Evolutionary conservation across 2,329 filamentous ascomycete species (phyloP), one percentile per base, ranked within the genome.

Genomic region (Apiospora marii): DNA sequence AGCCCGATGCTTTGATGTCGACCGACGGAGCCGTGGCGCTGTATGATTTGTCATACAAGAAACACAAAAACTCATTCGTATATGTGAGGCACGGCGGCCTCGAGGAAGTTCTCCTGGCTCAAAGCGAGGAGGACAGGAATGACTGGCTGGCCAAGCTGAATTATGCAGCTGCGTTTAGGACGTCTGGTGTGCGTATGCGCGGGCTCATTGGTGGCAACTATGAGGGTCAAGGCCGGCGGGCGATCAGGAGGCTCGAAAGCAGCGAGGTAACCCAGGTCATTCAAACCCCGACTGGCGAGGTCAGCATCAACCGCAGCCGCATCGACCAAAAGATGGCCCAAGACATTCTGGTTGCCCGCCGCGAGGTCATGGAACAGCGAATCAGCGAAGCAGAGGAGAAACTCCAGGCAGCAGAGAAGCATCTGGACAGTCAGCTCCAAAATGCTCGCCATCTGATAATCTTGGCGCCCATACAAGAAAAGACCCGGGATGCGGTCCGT

Each of bases 81-180:
- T 96, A 98, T 78, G 93, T 98, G 73, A 91, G 94, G 43, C 94
- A 96, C 75, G 93, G 93, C 69, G 93, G 94, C 0, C 86, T 95
- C 51, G 96, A 99, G 79, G 96, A 99, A 80, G 92, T 96, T 0
- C 92, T 99, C 49, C 85, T 98, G 24, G 96, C 96, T 6, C 95
- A 98, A 77, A 94, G 91, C 70, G 96, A 99, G 78, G 87, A 90
- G 1, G 96, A 99, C 78, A 92, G 97, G 88, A 97, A 98, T 78
- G 96, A 99, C 80, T 99, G 96, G 96, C 86, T 99, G 41, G 94
- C 93, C 10, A 96, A 98, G 79, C 89, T 99, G 73, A 99, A 99
- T 81, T 98, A 98, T 80, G 96, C 96, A 46, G 95, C 96, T 12
- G 94, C 96, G 0, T 98, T 98, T 82, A 90, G 94, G 76, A 97